Evolutionary conservation across 192 early-diverging fungal genomes (phyloP).

Genomic region (Piromyces sp.): DNA sequence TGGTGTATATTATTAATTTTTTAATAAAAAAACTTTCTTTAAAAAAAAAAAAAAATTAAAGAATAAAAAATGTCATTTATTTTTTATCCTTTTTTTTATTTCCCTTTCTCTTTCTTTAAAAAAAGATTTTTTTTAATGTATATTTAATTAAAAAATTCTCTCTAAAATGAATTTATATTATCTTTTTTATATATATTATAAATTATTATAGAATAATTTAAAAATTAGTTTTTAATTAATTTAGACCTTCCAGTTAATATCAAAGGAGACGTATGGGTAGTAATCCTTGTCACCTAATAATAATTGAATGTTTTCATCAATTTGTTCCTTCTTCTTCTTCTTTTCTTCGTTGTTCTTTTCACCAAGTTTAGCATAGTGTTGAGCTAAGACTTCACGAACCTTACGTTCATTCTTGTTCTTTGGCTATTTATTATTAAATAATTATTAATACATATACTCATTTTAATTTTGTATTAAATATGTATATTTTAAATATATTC

Average conservation of each 20-base stretch:
- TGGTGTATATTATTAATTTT: too few relatives aligned
- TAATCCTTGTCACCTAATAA: slow-evolving; percentile 75
- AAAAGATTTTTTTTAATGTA: not conserved
- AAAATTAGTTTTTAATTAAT: not conserved
- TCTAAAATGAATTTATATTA: not conserved
- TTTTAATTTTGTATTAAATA: too few relatives aligned
- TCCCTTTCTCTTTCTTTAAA: too few relatives aligned
- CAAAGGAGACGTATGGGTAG: slow-evolving; percentile 73
- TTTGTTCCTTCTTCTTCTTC: slow-evolving; percentile 22
- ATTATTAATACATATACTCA: too few relatives aligned
- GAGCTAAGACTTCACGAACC: slow-evolving; percentile 54
- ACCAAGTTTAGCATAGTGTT: slow-evolving; percentile 70
- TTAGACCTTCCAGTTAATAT: slow-evolving; percentile 27
- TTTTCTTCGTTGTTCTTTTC: slow-evolving; percentile 9
- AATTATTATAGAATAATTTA: not conserved
- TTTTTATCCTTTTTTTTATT: too few relatives aligned
- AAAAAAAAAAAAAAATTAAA: too few relatives aligned
- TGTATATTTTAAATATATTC: too few relatives aligned
- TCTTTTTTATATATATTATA: not conserved
- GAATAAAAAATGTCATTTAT: too few relatives aligned
- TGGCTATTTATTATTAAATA: slow-evolving; percentile 19
- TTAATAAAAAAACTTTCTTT: too few relatives aligned
- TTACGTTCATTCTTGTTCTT: slow-evolving; percentile 66
- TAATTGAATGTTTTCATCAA: slow-evolving; percentile 68
- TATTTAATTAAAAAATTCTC: not conserved